These are phyloP conservation scores for Patellaria atrata DNA, from an alignment of 495 filamentous ascomycete genomes.

Conservation along the genomic window DNA sequence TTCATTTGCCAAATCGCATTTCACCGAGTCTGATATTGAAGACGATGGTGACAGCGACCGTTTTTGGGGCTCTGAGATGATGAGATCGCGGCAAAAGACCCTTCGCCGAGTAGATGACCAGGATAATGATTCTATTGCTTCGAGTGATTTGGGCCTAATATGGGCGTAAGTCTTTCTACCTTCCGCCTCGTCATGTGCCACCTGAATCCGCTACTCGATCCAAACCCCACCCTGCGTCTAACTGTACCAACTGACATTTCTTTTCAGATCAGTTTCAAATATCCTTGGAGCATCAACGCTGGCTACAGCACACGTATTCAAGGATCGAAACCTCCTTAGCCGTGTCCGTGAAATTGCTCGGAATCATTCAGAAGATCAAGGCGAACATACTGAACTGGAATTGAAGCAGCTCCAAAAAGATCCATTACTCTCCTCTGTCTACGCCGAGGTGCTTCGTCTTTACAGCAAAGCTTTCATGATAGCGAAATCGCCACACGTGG, in stretches of 20 bases:
- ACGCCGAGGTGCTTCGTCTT: conserved; percentile 16
- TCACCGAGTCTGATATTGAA: conserved; percentile 7
- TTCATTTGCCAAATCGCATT: conserved; percentile 9
- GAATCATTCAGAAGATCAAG: not conserved
- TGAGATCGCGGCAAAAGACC: conserved; percentile 9
- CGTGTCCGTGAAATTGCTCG: conserved; percentile 9
- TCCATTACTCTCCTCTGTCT: conserved; percentile 12
- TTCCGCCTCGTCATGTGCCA: no score
- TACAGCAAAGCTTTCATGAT: conserved; percentile 10
- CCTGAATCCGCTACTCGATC: no score
- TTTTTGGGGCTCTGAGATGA: conserved; percentile 12
- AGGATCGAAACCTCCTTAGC: conserved; percentile 7
- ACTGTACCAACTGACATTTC: not conserved
- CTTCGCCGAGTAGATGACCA: conserved; percentile 6
- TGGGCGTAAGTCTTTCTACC: conserved; percentile 13
- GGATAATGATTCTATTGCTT: conserved; percentile 12
- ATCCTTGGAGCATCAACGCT: conserved; percentile 9
- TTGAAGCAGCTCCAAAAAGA: conserved; percentile 4
- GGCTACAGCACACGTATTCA: conserved; percentile 12
- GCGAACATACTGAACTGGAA: conserved; percentile 2
- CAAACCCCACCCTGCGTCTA: not conserved
- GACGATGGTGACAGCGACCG: conserved; percentile 9
- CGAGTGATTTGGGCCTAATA: conserved; percentile 12
- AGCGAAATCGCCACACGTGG: conserved; percentile 4
- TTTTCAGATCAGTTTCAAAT: conserved; percentile 5